Conservation (phyloP, 371 early-diverging fungal species). For the Syncephalastrum contaminatum region DNA sequence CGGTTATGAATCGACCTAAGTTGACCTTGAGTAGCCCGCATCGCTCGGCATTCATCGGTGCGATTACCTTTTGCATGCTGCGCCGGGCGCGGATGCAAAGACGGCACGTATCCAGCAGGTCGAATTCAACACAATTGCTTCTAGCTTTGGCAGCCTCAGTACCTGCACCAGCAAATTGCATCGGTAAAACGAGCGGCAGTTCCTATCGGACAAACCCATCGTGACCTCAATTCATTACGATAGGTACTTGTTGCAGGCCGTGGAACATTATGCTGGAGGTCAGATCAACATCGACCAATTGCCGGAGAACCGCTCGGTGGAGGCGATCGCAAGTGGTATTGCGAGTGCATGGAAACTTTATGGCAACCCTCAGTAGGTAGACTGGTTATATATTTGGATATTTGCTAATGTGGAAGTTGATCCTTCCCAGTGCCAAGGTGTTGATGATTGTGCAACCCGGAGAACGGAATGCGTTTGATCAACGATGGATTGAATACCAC, state of each 20-base stretch:
- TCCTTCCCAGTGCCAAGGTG: slow-evolving; percentile 67
- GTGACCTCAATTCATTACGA: neutral
- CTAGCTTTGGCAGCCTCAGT: slow-evolving; percentile 89
- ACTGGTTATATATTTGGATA: neutral
- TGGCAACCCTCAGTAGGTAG: slow-evolving; percentile 62
- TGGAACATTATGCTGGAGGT: slow-evolving; percentile 51
- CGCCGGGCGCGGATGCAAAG: slow-evolving; percentile 36
- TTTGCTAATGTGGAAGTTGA: neutral
- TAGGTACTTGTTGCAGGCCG: slow-evolving; percentile 60
- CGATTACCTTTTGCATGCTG: slow-evolving; percentile 89
- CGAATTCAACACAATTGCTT: slow-evolving; percentile 95
- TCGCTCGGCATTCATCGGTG: slow-evolving; percentile 88
- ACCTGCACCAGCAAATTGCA: slow-evolving; percentile 77
- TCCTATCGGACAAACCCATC: too few species aligned
- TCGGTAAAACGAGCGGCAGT: too few species aligned
- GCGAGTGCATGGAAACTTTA: slow-evolving; percentile 83
- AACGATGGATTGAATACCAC: slow-evolving; percentile 85
- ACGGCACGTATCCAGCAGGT: slow-evolving; percentile 81
- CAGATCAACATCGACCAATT: slow-evolving; percentile 53
- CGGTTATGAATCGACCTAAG: neutral
- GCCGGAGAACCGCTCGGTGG: slow-evolving; percentile 72
- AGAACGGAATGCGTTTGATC: slow-evolving; percentile 96
- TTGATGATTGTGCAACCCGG: slow-evolving; percentile 90
- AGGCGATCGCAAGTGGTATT: slow-evolving; percentile 75
- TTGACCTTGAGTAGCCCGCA: slow-evolving; percentile 57